phyloP scores from a whole-genome alignment of 441 rosid species.

The Francoa sonchifolia region DNA sequence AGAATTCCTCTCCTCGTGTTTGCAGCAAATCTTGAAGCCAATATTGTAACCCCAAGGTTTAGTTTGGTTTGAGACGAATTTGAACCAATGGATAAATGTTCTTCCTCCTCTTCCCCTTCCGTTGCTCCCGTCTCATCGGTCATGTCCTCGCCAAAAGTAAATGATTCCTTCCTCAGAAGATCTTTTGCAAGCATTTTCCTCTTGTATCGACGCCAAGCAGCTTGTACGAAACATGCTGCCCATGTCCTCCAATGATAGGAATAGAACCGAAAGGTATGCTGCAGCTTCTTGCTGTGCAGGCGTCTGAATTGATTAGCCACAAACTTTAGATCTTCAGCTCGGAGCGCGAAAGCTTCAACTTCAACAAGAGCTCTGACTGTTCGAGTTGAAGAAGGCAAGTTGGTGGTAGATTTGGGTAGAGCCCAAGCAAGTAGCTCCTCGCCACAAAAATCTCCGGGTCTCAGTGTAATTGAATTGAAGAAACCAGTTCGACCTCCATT shows the following conservation, averaged over 20 bases:
- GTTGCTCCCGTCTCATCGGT: constrained; percentile 15
- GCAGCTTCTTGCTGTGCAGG: constrained; percentile 86
- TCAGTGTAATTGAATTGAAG: constrained; percentile 58
- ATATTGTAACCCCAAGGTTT: constrained; percentile 61
- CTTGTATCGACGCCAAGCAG: constrained; percentile 76
- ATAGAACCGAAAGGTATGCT: constrained; percentile 72
- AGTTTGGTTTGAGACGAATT: constrained; percentile 38
- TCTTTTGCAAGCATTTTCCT: constrained; percentile 40
- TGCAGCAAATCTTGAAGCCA: constrained; percentile 85
- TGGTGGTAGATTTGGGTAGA: constrained; percentile 62
- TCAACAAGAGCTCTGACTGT: constrained; percentile 69
- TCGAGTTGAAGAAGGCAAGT: constrained; percentile 85
- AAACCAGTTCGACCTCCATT: constrained; percentile 93
- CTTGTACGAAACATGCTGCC: constrained; percentile 92
- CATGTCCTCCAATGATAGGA: constrained; percentile 97
- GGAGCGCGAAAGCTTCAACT: constrained; percentile 80
- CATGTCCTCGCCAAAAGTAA: constrained; percentile 18
- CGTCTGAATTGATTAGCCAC: constrained; percentile 88
- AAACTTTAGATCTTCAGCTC: constrained; percentile 86
- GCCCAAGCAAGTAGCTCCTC: constrained; percentile 93
- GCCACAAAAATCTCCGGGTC: constrained; percentile 86
- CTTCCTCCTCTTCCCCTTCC: constrained; percentile 12
- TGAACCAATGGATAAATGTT: constrained; percentile 13
- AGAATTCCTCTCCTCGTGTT: constrained; percentile 74
- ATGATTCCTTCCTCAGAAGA: constrained; percentile 37